Evolutionary conservation across 2,329 filamentous ascomycete species (phyloP).

Genomic region (Botrytis hyacinthi): DNA sequence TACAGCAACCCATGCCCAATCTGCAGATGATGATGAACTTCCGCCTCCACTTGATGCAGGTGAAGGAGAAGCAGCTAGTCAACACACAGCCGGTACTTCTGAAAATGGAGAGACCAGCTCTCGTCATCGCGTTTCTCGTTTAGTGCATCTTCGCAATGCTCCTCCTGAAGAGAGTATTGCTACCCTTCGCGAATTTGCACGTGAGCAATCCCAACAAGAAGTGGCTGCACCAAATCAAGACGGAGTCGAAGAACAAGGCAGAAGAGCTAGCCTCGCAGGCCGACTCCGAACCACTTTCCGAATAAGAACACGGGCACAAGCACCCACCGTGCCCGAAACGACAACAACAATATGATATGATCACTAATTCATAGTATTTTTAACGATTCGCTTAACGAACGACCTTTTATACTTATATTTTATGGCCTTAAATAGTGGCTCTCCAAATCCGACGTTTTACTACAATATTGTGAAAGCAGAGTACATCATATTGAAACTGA

Average conservation of each 20-base stretch:
- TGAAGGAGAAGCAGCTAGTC: constrained; percentile 33
- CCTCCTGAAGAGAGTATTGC: constrained; percentile 61
- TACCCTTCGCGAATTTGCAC: constrained; percentile 49
- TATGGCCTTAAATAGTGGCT: neutral
- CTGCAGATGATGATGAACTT: constrained; percentile 31
- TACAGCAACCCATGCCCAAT: constrained; percentile 25
- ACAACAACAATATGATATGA: neutral
- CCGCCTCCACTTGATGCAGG: constrained; percentile 33
- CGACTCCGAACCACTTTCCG: constrained; percentile 35
- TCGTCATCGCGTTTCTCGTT: constrained; percentile 49
- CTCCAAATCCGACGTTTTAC: neutral
- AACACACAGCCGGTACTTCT: constrained; percentile 40
- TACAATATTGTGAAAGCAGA: neutral
- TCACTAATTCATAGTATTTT: neutral
- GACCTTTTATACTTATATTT: neutral
- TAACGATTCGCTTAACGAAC: neutral
- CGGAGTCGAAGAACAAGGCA: constrained; percentile 29
- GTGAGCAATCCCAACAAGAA: constrained; percentile 41
- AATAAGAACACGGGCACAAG: constrained; percentile 33
- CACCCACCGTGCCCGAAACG: neutral
- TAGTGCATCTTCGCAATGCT: constrained; percentile 57
- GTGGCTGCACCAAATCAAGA: constrained; percentile 20
- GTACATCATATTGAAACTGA: neutral
- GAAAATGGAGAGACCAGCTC: constrained; percentile 39
- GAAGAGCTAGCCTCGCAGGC: constrained; percentile 34